phyloP scores from a whole-genome alignment of 352 stramenopile genomes.

The Phytophthora fragariaefolia region DNA sequence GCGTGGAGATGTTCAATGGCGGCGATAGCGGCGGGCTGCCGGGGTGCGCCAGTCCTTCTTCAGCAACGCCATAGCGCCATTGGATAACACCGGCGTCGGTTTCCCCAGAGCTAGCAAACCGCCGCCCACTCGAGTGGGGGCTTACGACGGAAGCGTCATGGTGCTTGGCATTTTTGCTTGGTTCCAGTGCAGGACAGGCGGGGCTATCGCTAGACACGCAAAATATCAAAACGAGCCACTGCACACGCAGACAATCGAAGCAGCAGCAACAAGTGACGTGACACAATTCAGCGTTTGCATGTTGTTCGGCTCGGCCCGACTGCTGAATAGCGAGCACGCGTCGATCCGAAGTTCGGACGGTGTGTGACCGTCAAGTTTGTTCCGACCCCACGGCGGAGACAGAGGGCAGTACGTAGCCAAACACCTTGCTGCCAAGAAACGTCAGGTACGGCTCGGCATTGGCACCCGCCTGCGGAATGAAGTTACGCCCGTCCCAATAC shows the following conservation, averaged over 20 bases:
- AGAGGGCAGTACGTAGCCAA: conserved; percentile 64
- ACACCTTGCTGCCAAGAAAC: conserved; percentile 85
- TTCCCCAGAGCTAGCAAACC: conserved; percentile 30
- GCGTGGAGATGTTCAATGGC: conserved; percentile 22
- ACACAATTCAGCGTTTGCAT: conserved; percentile 1
- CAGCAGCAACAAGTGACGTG: conserved; percentile 12
- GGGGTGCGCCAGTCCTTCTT: conserved; percentile 15
- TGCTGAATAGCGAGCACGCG: conserved; percentile 12
- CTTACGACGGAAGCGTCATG: conserved; percentile 2
- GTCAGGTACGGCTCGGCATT: conserved; percentile 65
- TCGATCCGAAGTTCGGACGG: conserved; percentile 22
- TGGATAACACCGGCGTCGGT: conserved; percentile 4
- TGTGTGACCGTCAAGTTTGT: conserved; percentile 20
- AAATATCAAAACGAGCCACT: conserved; percentile 19
- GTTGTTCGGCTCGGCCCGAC: conserved; percentile 11
- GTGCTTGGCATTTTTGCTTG: conserved; percentile 4
- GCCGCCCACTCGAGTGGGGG: conserved; percentile 25
- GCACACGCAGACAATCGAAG: conserved; percentile 2
- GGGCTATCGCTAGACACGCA: conserved; percentile 12
- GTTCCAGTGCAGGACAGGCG: conserved; percentile 30
- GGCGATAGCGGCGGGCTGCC: not conserved
- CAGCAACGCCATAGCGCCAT: conserved; percentile 22
- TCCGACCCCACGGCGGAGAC: conserved; percentile 9
- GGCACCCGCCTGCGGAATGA: conserved; percentile 48
- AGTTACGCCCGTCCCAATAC: conserved; percentile 88